phyloP scores from a whole-genome alignment of 768 basidiomycete genomes.

The Mycena alexandri region DNA sequence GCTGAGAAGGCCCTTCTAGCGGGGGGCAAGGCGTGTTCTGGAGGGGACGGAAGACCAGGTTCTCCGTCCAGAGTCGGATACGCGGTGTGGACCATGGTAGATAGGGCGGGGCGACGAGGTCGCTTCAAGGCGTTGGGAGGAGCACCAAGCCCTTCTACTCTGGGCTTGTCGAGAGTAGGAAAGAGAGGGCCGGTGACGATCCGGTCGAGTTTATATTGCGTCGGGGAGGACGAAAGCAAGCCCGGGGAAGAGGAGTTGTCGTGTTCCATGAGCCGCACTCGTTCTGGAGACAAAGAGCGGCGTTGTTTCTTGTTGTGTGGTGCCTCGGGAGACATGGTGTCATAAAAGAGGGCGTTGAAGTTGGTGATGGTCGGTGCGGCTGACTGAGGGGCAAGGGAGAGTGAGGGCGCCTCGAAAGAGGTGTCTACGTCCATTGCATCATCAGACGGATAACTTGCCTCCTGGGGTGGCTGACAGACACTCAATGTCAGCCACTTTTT shows the following conservation, averaged over 20 bases:
- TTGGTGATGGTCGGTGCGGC: slow-evolving; percentile 64
- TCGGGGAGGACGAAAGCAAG: slow-evolving; percentile 60
- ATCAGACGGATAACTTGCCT: slow-evolving; percentile 61
- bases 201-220: slow-evolving; percentile 61
- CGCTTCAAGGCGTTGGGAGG: slow-evolving; percentile 70
- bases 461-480: slow-evolving; percentile 52
- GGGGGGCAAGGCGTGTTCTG: slow-evolving; percentile 53
- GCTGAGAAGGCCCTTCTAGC: slow-evolving; percentile 84
- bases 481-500: slow-evolving; percentile 26
- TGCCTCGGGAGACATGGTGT: slow-evolving; percentile 62
- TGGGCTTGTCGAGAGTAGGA: slow-evolving; percentile 63
- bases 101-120: slow-evolving; percentile 74
- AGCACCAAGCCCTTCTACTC: slow-evolving; percentile 65
- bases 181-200: slow-evolving; percentile 62
- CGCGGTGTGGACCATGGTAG: slow-evolving; percentile 63
- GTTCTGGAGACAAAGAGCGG: slow-evolving; percentile 71
- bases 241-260: slow-evolving; percentile 63
- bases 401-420: slow-evolving; percentile 55
- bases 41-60: slow-evolving; percentile 27
- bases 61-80: slow-evolving; percentile 32
- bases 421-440: slow-evolving; percentile 89
- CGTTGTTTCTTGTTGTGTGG: slow-evolving; percentile 62
- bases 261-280: slow-evolving; percentile 51
- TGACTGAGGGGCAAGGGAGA: slow-evolving; percentile 54
- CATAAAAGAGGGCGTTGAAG: slow-evolving; percentile 75